Evolutionary conservation across 345 rosid genomes (phyloP).

Genomic region (Dovyalis caffra): DNA sequence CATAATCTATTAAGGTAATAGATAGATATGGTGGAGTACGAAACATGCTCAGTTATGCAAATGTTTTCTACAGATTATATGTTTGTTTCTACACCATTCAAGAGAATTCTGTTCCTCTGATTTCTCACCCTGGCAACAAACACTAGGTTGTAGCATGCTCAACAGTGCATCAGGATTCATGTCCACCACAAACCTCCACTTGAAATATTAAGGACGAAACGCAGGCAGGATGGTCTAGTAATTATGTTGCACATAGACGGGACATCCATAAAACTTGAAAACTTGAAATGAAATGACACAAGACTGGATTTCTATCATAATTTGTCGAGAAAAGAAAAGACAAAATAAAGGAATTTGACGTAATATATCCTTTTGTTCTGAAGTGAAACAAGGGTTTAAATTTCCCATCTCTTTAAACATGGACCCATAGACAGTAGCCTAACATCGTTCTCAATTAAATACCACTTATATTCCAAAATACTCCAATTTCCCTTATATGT

Average conservation of each 20-base stretch:
- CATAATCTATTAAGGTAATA: too few relatives aligned
- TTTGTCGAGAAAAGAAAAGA: background rate
- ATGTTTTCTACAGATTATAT: too few relatives aligned
- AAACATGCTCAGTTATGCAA: too few relatives aligned
- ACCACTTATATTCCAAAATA: background rate
- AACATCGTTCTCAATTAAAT: conserved; percentile 1
- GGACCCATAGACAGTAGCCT: background rate
- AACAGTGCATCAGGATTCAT: background rate
- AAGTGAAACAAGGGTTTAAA: conserved; percentile 1
- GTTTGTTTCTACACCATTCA: background rate
- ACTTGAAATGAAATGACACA: background rate
- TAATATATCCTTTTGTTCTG: background rate
- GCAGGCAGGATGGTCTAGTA: background rate
- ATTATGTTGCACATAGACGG: background rate
- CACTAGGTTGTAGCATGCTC: background rate
- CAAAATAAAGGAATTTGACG: background rate
- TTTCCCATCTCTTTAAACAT: conserved; percentile 19
- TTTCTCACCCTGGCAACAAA: background rate
- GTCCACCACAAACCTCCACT: background rate
- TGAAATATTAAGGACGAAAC: background rate
- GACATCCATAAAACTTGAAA: too few relatives aligned
- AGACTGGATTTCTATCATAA: background rate
- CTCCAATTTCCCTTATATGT: conserved; percentile 36
- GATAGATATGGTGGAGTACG: too few relatives aligned
- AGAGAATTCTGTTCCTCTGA: background rate